These are phyloP conservation scores for Penicillium sp. DNA, from an alignment of 2,329 filamentous ascomycete genomes.

Conservation along the genomic window DNA sequence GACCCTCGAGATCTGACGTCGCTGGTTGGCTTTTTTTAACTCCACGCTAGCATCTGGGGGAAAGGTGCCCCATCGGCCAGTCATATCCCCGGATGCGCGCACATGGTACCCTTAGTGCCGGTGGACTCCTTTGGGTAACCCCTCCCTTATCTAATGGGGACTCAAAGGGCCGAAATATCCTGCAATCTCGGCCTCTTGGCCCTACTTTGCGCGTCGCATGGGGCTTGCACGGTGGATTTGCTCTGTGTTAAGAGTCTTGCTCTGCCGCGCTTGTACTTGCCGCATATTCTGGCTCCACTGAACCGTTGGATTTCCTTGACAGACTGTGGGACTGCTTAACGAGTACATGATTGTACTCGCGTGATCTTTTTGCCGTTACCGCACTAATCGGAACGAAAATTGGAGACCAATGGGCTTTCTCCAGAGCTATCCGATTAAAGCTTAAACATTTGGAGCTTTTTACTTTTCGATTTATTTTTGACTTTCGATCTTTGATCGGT, in stretches of 20 bases:
- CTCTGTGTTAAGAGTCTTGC: not conserved
- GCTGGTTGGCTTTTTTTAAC: conserved; percentile 2
- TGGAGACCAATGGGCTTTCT: not conserved
- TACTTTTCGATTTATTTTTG: too few relatives aligned
- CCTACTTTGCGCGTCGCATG: not conserved
- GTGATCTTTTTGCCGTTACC: not conserved
- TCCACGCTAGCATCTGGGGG: conserved; percentile 15
- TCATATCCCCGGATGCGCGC: conserved; percentile 13
- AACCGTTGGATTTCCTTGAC: not conserved
- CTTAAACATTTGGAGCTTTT: not conserved
- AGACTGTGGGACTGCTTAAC: not conserved
- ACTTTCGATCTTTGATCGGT: not conserved
- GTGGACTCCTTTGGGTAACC: not conserved
- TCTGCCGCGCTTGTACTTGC: not conserved
- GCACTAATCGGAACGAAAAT: not conserved
- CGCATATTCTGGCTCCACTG: not conserved
- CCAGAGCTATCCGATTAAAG: not conserved
- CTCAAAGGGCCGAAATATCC: not conserved
- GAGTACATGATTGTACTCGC: not conserved
- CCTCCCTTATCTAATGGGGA: not conserved
- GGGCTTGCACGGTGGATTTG: not conserved
- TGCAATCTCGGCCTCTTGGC: not conserved
- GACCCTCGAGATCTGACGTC: conserved; percentile 1
- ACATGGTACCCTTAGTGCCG: conserved; percentile 8
- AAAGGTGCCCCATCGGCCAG: conserved; percentile 9